Evolutionary conservation across 345 rosid species (phyloP).

Genomic region (Clausena lansium): DNA sequence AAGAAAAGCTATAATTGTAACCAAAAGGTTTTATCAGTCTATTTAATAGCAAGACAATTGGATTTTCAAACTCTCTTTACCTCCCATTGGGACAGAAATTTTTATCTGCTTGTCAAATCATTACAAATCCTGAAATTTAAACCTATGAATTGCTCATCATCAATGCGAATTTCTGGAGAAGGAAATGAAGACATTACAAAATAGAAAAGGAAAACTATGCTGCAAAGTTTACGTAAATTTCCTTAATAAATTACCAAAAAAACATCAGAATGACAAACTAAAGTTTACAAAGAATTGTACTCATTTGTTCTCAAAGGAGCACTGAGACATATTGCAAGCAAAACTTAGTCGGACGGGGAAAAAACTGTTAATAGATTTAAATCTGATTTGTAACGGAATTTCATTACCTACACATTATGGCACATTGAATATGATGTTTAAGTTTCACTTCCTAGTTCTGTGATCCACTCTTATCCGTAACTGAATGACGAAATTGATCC

Average conservation of each 20-base stretch:
- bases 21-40: background rate
- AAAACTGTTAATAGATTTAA: conserved; percentile 23
- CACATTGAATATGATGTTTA: conserved; percentile 22
- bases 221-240: conserved; percentile 20
- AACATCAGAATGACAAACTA: conserved; percentile 18
- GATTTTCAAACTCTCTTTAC: background rate
- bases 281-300: conserved; percentile 39
- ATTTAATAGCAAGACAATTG: background rate
- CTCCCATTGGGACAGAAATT: background rate
- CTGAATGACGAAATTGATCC: conserved; percentile 62
- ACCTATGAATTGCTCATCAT: background rate
- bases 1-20: background rate
- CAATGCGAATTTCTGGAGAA: background rate
- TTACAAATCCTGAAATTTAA: background rate
- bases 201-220: background rate
- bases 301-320: conserved; percentile 27
- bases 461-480: conserved; percentile 27
- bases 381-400: conserved; percentile 30
- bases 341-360: conserved; percentile 26
- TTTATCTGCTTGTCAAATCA: background rate
- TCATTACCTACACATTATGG: conserved; percentile 45
- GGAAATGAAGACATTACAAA: background rate
- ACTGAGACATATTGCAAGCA: conserved; percentile 18
- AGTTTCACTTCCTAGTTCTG: conserved; percentile 33
- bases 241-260: conserved; percentile 25